phyloP scores from a whole-genome alignment of 495 filamentous ascomycete genomes.

The Hypomontagnella submonticulosa region DNA sequence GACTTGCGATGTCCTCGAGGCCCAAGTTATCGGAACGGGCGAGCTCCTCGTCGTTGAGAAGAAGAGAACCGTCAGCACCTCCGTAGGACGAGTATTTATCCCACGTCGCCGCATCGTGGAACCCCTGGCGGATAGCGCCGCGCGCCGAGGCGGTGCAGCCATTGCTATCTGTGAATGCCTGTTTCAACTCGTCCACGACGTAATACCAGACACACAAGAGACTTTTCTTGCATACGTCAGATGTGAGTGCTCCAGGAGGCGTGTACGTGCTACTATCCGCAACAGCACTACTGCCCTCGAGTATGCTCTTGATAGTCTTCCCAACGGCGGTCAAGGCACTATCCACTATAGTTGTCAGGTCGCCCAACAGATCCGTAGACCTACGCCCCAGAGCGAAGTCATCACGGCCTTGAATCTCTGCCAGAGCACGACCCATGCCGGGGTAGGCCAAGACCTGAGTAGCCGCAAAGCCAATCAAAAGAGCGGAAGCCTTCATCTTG shows the following conservation, averaged over 20 bases:
- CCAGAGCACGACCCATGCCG: constrained; percentile 41
- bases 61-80: constrained; percentile 56
- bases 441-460: constrained; percentile 41
- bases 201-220: constrained; percentile 58
- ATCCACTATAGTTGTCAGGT: constrained; percentile 42
- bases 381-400: constrained; percentile 32
- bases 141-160: constrained; percentile 48
- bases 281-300: constrained; percentile 40
- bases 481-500: constrained; percentile 28
- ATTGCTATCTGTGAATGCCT: constrained; percentile 39
- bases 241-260: constrained; percentile 39
- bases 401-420: constrained; percentile 37
- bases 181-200: constrained; percentile 53
- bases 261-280: constrained; percentile 37
- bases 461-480: constrained; percentile 21
- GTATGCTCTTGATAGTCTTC: constrained; percentile 42
- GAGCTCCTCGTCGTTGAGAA: constrained; percentile 48
- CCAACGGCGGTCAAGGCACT: constrained; percentile 37
- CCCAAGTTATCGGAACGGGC: constrained; percentile 46
- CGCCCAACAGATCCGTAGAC: constrained; percentile 50
- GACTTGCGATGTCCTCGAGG: constrained; percentile 46
- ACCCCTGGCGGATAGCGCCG: constrained; percentile 55
- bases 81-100: constrained; percentile 48
- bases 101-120: constrained; percentile 55
- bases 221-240: constrained; percentile 45